phyloP scores from a whole-genome alignment of 257 asterid genomes.

The Nicotiana sylvestris region DNA sequence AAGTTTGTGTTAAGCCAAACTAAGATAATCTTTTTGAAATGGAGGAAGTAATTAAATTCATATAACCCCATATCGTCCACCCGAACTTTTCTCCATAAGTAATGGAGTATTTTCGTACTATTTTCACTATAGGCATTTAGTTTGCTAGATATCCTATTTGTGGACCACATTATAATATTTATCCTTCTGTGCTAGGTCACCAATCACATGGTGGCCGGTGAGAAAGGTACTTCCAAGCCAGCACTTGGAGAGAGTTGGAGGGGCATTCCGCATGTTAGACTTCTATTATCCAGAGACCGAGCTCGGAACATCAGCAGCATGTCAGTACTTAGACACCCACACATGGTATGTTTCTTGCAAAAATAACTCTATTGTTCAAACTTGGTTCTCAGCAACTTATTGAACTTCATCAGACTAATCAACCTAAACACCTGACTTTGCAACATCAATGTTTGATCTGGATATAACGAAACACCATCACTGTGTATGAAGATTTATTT shows the following conservation, averaged over 20 bases:
- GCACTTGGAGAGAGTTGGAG: conserved; percentile 96
- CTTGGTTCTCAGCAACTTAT: not conserved
- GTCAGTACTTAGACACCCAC: conserved; percentile 67
- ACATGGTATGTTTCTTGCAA: conserved; percentile 38
- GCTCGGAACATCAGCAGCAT: conserved; percentile 37
- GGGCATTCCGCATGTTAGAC: conserved; percentile 76
- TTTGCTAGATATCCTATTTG: not conserved
- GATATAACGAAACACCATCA: not conserved
- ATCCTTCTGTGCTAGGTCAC: conserved; percentile 50
- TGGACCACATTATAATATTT: not conserved
- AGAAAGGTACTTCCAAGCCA: conserved; percentile 64
- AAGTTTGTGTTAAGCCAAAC: too few relatives aligned
- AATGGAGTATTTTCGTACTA: not conserved
- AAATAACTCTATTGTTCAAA: not conserved
- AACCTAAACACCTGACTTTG: not conserved
- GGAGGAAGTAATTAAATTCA: not conserved
- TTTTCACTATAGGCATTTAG: not conserved
- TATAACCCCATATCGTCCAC: not conserved
- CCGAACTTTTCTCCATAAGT: not conserved
- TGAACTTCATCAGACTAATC: not conserved
- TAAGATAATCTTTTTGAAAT: too few relatives aligned
- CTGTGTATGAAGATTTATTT: not conserved
- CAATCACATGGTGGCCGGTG: conserved; percentile 87
- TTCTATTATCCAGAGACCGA: conserved; percentile 44
- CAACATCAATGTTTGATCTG: not conserved